Base-by-base conservation (phyloP, 352 stramenopile genomes). In the Phytophthora brassicae region DNA sequence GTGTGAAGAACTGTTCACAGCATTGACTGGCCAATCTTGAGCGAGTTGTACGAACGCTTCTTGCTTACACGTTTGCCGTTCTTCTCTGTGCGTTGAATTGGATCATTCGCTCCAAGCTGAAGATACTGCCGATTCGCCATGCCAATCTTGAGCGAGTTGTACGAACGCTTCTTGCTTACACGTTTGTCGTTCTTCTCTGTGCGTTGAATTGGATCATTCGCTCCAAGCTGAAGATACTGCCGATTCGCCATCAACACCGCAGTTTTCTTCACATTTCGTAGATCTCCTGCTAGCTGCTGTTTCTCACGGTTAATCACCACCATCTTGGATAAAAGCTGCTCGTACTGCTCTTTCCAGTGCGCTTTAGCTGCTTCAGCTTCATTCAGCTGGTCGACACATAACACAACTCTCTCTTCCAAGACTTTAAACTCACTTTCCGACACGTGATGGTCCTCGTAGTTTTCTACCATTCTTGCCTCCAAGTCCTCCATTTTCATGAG, bases 401-500 rank as follows among this genome's bases (percentile, higher is more conserved):
- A 0, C 22, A 43, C 48, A 19, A 14, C 51, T 26, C 41, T 43
- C 28, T 28, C 7, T 33, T 63, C 36, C 35, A 63, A 31, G 11
- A 23, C 45, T 31, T 70, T 51, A 29, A 60, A 23, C n/a, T 49
- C 19, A 23, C 42, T 16, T 19, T 29, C 24, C 13, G 22, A 17
- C 12, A n/a, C 36, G 62, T 47, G 35, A 22, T 35, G 22, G 17
- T 24, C 7, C 39, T 26, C n/a, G n/a, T n/a, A n/a, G n/a, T n/a
- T n/a, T n/a, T n/a, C n/a, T n/a, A 38, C 13, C n/a, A 71, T n/a
- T 0, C 39, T 45, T 16, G 49, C 41, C 33, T 75, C 43, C 6
- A 70, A 17, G 56, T 75, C 68, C 66, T 72, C 64, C 9, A 67
- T 23, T 17, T 31, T 58, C 68, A 75, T 75, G n/a, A 60, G 22